Conservation (phyloP, 768 basidiomycete genomes). For the Vararia minispora region DNA sequence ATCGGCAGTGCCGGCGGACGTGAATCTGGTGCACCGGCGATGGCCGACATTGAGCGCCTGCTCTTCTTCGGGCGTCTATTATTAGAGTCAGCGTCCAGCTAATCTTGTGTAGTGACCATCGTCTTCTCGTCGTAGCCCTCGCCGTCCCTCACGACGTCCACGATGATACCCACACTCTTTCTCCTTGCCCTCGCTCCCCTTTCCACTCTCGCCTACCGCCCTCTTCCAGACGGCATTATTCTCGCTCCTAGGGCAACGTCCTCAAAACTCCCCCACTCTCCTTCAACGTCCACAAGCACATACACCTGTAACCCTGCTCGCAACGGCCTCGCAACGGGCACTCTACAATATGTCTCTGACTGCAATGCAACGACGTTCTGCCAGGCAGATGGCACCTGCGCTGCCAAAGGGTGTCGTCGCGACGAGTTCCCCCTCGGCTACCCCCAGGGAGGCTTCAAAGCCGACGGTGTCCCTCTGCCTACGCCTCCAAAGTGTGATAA, state of each 20-base stretch:
- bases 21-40: no score
- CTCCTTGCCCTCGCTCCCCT: slow-evolving; percentile 30
- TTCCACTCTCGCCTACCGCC: slow-evolving; percentile 30
- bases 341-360: slow-evolving; percentile 72
- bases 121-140: no score
- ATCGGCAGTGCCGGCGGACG: no score
- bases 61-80: no score
- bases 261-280: no score
- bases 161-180: slow-evolving; percentile 47
- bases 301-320: slow-evolving; percentile 39
- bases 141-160: no score
- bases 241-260: slow-evolving; percentile 25
- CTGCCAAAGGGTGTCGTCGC: slow-evolving; percentile 55
- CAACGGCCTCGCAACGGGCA: slow-evolving; percentile 62
- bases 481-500: slow-evolving; percentile 45
- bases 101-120: no score
- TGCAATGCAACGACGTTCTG: slow-evolving; percentile 68
- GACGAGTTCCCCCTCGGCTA: slow-evolving; percentile 77
- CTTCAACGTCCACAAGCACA: slow-evolving; percentile 23
- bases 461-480: no score
- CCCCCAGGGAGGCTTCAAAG: no score
- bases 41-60: no score
- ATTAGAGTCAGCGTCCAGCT: no score
- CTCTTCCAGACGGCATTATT: no score
- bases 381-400: slow-evolving; percentile 39